Base-by-base conservation (phyloP, 1,139 yeast genomes). In the Nakaseomyces delphensis region DNA sequence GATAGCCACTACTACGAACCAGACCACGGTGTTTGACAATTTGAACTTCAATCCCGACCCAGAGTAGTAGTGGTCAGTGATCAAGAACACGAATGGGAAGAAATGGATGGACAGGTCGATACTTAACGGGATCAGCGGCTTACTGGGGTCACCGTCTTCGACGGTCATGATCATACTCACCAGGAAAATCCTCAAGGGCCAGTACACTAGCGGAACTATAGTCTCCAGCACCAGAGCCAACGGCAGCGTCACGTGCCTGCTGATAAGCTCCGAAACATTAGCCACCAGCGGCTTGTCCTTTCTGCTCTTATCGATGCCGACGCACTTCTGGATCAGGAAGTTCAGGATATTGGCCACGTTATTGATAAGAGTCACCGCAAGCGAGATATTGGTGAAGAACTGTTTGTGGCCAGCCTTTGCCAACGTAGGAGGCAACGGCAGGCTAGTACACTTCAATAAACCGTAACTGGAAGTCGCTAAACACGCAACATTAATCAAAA, bases 351-450 rank as follows among this genome's bases (percentile, higher is more conserved):
- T 50, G 21, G 46, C 33, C 15, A 48, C 43, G 39, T 54, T 51
- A 43, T 50, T 74, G 3, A 70, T 47, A 11, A 77, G 50, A 1
- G 84, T 72, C 27, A 71, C 62, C 0, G 62, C 60, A 18, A 80
- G 62, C 1, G 83, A 73, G 10, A 79, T 56, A 55, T 79, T 80
- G 11, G 91, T 81, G 40, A 81, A 65, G 56, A 81, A 81, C 57
- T 81, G 87, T 65, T 73, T 73, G 45, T 72, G 80, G 1, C 89
- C 89, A 0, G 77, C 87, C 10, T 61, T 59, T 4, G 54, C 64
- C 30, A 80, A 59, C 38, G 64, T 66, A 1, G 61, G 65, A 0
- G 87, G 85, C 21, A 77, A 60, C n/a, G 47, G 50, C 4, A 68
- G 43, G 3, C 37, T 57, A 1, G 60, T 35, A 25, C 62, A 53